Evolutionary conservation across 192 early-diverging fungal species (phyloP), one percentile per base, ranked within the genome.

Genomic region (Coemansia sp.): DNA sequence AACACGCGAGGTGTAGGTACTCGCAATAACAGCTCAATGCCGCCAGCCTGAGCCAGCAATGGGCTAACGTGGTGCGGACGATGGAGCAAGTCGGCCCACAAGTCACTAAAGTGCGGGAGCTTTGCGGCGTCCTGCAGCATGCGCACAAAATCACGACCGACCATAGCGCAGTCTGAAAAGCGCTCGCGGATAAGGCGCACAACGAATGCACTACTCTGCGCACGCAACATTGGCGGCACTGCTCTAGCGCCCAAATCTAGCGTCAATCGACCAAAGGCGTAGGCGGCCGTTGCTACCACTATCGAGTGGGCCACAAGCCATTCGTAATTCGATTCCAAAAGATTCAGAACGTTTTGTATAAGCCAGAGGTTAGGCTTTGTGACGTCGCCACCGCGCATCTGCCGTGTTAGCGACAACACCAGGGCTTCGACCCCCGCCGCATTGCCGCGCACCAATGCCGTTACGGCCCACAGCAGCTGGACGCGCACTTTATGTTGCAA

Each of bases 111-210:
- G 53, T 77, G 83, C 8, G 84, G 81, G 16, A 91, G 70, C 16
- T 72, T 63, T 0, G 88, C 78, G 0, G 87, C 85, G 31, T 87
- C 87, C 66, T 90, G 89, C 35, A 93, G 74, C 40, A 87, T 82
- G 16, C 90, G 77, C 21, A 93, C 75, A 0, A 91, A 66, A 66
- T 93, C 92, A 6, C 92, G 75, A 0, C 92, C 92, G 1, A 93
- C 70, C 14, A 80, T 65, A 13, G 77, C 59, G 70, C 90, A 90
- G 37, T 83, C 81, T 16, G 54, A 45, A 61, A 93, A 89, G 44
- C 86, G 86, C 61, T 87, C 81, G 42, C 88, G 74, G 40, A 91
- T 19, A 21, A 91, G 59, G 33, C 69, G 74, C 19, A 83, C 79
- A 0, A 85, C 83, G 42, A 87, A 83, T 2, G 35, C 63, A 21